Base-by-base conservation (phyloP, 257 asterid genomes). In the Capsicum rhomboideum region DNA sequence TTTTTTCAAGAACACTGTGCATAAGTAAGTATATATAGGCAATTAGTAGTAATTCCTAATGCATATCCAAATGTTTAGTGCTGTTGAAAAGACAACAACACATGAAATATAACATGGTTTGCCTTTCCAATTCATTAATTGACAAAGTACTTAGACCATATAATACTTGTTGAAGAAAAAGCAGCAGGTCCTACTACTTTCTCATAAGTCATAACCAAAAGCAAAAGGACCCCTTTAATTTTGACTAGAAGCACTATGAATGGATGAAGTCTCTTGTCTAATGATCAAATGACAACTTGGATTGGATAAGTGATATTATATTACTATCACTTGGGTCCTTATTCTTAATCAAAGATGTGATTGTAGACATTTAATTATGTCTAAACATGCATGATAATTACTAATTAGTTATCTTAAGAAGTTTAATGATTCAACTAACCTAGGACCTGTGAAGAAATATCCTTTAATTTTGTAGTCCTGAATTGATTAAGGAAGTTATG, bases 101-200 rank as follows among this genome's bases (percentile, higher is more conserved):
- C 58, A 64, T 63, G 69, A 55, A 52, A 59, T 42, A 53, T 79
- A 83, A 53, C 84, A 84, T 67, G 87, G 66, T 79, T 53, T 26
- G 79, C 83, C 29, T 80, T 54, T 55, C 86, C 56, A 18, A 78
- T 44, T 21, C 80, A 72, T 72, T 46, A 54, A 59, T 82, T 83
- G 17, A 34, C 83, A 37, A 34, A 85, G 53, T 42, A 34, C 59
- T 21, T 72, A 44, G 58, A 44, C 79, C 31, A 72, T 31, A 77
- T 42, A 29, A 77, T 56, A 29, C 58, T 72, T 21, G 37, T 12
- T 44, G 56, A 72, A 72, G 18, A 2, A 26, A 42, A 46, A 49
- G 14, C 61, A 75, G 0, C 59, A 49, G 56, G 80, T 49, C 80
- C 80, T 49, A 72, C 56, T 72, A 44, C 80, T 72, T 26, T 13